These are phyloP conservation scores for Mangifera indica DNA, from an alignment of 345 rosid genomes.

Conservation along the genomic window DNA sequence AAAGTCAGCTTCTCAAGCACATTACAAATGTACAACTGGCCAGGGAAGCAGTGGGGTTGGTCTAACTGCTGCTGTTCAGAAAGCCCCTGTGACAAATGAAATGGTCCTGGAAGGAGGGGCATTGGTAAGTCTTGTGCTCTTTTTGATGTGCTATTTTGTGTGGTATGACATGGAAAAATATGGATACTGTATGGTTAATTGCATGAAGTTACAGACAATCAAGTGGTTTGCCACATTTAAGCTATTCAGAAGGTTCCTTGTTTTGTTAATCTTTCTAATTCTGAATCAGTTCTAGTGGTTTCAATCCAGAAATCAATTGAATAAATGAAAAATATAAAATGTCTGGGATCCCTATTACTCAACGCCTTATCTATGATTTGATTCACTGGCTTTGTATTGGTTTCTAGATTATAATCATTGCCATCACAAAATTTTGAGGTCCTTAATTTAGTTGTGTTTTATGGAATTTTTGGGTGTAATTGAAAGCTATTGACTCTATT, in stretches of 20 bases:
- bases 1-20: constrained; percentile 99
- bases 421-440: not conserved
- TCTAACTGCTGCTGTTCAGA: constrained; percentile 96
- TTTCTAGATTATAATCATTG: constrained; percentile 4
- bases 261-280: constrained; percentile 10
- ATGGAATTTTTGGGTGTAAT: constrained; percentile 17
- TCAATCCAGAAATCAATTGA: not conserved
- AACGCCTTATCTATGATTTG: not conserved
- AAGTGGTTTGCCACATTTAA: not conserved
- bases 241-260: constrained; percentile 6
- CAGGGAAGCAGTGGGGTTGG: constrained; percentile 99
- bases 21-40: constrained; percentile 94
- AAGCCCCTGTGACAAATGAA: constrained; percentile 94
- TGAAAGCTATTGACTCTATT: constrained; percentile 23
- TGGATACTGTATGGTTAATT: not conserved
- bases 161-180: not conserved
- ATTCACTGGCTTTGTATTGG: not conserved
- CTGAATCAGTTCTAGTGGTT: not conserved
- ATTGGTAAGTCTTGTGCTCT: constrained; percentile 52
- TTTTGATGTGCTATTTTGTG: not conserved
- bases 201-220: not conserved
- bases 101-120: constrained; percentile 99
- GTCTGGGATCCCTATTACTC: not conserved
- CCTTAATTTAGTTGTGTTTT: constrained; percentile 7
- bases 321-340: not conserved